phyloP scores from a whole-genome alignment of 768 basidiomycete genomes.

The Leccinum disarticulatum region DNA sequence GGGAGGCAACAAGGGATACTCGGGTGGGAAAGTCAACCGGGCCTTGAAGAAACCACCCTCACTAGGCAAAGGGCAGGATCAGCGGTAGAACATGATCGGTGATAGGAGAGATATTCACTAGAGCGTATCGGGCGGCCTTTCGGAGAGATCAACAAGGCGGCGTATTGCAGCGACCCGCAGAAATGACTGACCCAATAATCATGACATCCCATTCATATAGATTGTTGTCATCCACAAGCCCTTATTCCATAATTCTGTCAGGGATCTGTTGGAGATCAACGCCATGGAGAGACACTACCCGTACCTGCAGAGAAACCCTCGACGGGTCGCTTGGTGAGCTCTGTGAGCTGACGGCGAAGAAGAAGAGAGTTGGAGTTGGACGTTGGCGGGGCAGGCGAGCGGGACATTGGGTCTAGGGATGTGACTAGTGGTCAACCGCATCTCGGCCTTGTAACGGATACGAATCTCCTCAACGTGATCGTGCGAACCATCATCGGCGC shows the following conservation, averaged over 20 bases:
- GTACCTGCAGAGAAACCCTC: conserved; percentile 95
- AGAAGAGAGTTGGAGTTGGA: conserved; percentile 49
- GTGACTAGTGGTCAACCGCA: neutral
- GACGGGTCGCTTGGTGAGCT: conserved; percentile 90
- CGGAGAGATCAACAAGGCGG: conserved; percentile 17
- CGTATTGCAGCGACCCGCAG: conserved; percentile 12
- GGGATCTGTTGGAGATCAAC: conserved; percentile 34
- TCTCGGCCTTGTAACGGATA: neutral
- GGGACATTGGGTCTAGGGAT: conserved; percentile 17
- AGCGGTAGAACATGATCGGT: neutral
- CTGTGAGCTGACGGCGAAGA: conserved; percentile 74
- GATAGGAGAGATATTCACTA: conserved; percentile 57
- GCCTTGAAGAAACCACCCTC: conserved; percentile 98
- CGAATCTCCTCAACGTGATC: conserved; percentile 17
- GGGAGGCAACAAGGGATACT: conserved; percentile 89
- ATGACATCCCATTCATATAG: conserved; percentile 96
- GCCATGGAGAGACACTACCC: conserved; percentile 28
- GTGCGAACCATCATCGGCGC: conserved; percentile 14
- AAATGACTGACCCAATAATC: conserved; percentile 76
- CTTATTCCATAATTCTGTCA: conserved; percentile 44
- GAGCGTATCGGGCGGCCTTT: conserved; percentile 86
- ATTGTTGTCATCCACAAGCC: conserved; percentile 93
- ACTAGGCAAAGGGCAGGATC: conserved; percentile 39
- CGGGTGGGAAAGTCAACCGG: conserved; percentile 81
- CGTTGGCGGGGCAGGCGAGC: conserved; percentile 31